Evolutionary conservation across 352 stramenopile species (phyloP), one percentile per base, ranked within the genome.

Genomic region (Globisporangium nodosum): DNA sequence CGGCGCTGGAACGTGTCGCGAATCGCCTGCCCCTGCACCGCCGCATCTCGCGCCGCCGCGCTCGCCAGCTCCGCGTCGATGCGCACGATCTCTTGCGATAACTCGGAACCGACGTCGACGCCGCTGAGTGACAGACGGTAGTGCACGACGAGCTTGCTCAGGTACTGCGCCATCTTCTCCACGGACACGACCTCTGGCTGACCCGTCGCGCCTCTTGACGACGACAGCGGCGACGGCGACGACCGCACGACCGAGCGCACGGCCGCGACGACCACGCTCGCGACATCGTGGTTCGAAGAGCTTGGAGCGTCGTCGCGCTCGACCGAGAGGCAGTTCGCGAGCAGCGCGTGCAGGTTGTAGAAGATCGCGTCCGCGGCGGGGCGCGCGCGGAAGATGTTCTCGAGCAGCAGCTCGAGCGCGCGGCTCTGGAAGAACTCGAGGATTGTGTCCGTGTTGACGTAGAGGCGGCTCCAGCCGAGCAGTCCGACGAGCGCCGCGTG

Each of bases 1-100:
- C 84, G 74, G 18, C 84, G 71, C 61, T 86, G 71, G 63, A 94
- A 94, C 33, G 80, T 87, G 27, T 92, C 79, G 2, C 81, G 84
- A 33, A 94, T 94, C 0, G 71, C 79, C 54, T 90, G 76, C 2
- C 81, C 84, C 7, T 81, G 72, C 8, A 92, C 73, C 18, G 68
- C 73, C 11, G 79, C 69, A 65, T 91, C 81, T 30, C 71, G 72
- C 13, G 64, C 64, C 0, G 68, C 64, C 13, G 71, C 60, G n/a
- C 50, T 64, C 0, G 67, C 63, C 33, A 92, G 64, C 49, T 76
- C 64, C 0, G 69, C 55, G 51, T 92, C 81, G 33, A 92, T 67
- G 8, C 54, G 52, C 43, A 87, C 57, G 13, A 92, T 54, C 21
- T 87, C 76, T 40, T 81, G 70, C 24, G 70, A 74, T 0, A 86